Evolutionary conservation across 768 basidiomycete species (phyloP).

Genomic region (Psilocybe cyanescens): DNA sequence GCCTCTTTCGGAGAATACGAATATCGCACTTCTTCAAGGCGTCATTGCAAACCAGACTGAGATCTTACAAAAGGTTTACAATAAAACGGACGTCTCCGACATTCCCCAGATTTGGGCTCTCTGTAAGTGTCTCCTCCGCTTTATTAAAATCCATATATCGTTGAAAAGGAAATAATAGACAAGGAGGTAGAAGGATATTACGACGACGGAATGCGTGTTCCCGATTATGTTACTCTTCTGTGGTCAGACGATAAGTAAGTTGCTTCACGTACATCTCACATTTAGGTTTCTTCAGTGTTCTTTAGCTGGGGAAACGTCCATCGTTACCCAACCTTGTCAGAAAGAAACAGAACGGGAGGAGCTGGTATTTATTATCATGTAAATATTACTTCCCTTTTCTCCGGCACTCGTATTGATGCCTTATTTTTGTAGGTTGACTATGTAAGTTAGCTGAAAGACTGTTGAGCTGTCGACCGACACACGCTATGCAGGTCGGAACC

Average conservation of each 20-base stretch:
- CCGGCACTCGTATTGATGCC: conserved; percentile 1
- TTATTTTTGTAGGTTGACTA: conserved; percentile 45
- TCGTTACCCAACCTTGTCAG: conserved; percentile 54
- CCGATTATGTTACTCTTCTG: conserved; percentile 66
- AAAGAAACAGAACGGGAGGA: conserved; percentile 66
- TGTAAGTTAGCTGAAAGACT: conserved; percentile 27
- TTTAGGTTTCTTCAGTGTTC: not conserved
- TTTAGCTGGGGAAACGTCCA: conserved; percentile 71
- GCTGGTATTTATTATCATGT: conserved; percentile 76
- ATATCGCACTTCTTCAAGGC: conserved; percentile 54
- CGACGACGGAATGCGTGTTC: conserved; percentile 61
- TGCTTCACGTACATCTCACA: not conserved
- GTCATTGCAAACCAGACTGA: conserved; percentile 63
- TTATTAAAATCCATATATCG: not conserved
- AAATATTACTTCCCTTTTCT: conserved; percentile 6
- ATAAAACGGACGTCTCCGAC: conserved; percentile 43
- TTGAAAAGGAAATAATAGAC: conserved; percentile 28
- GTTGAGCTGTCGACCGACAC: not conserved
- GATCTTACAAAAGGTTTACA: conserved; percentile 59
- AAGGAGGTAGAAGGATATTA: conserved; percentile 73
- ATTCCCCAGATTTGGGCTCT: conserved; percentile 73
- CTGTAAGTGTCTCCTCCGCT: conserved; percentile 38
- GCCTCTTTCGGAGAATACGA: conserved; percentile 53
- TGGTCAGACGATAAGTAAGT: conserved; percentile 77
- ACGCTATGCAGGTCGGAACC: conserved; percentile 53